Conservation (phyloP, 208 protist species). For the Leishmania arabica region DNA sequence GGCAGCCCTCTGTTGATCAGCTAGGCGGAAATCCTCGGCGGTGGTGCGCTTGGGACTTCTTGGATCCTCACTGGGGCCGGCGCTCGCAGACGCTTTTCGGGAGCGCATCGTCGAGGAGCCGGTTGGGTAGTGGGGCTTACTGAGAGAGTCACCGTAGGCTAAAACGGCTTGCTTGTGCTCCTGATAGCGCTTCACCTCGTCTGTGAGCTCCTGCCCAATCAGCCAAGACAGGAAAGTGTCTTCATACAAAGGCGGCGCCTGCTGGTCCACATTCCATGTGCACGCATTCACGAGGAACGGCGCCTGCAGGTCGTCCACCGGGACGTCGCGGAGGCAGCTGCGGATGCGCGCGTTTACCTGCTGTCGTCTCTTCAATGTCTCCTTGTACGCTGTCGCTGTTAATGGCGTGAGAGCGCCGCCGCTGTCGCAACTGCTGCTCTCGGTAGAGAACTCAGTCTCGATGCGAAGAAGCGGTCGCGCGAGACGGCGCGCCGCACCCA, state of each 20-base stretch:
- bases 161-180: conserved; percentile 24
- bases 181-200: conserved; percentile 38
- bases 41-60: background rate
- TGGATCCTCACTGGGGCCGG: background rate
- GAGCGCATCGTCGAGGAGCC: conserved; percentile 11
- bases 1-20: background rate
- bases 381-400: conserved; percentile 30
- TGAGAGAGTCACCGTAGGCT: conserved; percentile 7
- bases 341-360: conserved; percentile 46
- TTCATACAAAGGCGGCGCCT: conserved; percentile 38
- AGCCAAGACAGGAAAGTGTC: conserved; percentile 50
- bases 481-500: conserved; percentile 33
- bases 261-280: conserved; percentile 85
- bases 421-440: conserved; percentile 17
- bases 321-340: conserved; percentile 21
- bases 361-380: conserved; percentile 23
- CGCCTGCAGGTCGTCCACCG: conserved; percentile 22
- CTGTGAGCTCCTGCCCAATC: conserved; percentile 42
- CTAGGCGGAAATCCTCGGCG: background rate
- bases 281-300: conserved; percentile 64
- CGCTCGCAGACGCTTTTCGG: conserved; percentile 13
- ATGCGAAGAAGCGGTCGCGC: conserved; percentile 45
- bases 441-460: conserved; percentile 43
- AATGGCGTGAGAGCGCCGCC: conserved; percentile 18
- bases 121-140: conserved; percentile 7